Evolutionary conservation across 495 filamentous ascomycete genomes (phyloP).

Genomic region (Neurospora sp.): DNA sequence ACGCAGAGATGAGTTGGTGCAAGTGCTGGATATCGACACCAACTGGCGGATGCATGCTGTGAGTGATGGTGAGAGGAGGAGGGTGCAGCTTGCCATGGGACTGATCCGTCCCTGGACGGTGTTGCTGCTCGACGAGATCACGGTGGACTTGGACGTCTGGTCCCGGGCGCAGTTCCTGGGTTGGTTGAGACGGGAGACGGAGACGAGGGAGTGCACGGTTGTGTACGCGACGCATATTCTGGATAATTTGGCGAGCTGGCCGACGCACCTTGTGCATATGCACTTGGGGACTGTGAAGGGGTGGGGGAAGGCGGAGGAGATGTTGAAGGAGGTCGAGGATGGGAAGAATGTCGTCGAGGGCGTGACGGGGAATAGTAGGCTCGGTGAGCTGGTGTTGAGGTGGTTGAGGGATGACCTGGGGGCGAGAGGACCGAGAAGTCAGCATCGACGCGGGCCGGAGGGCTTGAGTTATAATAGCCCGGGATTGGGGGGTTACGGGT

Average conservation of each 20-base stretch:
- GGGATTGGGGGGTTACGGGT: constrained; percentile 74
- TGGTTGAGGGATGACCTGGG: constrained; percentile 81
- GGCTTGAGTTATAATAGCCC: constrained; percentile 61
- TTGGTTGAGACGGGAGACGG: constrained; percentile 81
- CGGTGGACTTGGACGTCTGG: constrained; percentile 88
- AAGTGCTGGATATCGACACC: constrained; percentile 84
- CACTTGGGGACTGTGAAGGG: constrained; percentile 74
- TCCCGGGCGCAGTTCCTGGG: constrained; percentile 73
- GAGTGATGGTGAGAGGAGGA: constrained; percentile 77
- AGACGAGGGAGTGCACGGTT: constrained; percentile 70
- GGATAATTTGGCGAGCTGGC: constrained; percentile 87
- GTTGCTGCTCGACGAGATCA: constrained; percentile 91
- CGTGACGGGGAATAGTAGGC: constrained; percentile 55
- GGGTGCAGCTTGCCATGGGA: constrained; percentile 95
- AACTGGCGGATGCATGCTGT: constrained; percentile 93
- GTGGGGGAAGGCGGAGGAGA: constrained; percentile 58
- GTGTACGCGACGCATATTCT: constrained; percentile 97
- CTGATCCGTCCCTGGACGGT: constrained; percentile 87
- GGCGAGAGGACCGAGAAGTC: constrained; percentile 64
- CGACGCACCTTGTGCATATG: constrained; percentile 93
- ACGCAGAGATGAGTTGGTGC: constrained; percentile 75
- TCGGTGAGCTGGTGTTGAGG: constrained; percentile 75
- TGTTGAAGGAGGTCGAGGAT: constrained; percentile 21
- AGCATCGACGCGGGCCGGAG: constrained; percentile 47
- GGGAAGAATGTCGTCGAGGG: constrained; percentile 32